phyloP scores from a whole-genome alignment of 106 monocot species.

The Dendrobium catenatum region DNA sequence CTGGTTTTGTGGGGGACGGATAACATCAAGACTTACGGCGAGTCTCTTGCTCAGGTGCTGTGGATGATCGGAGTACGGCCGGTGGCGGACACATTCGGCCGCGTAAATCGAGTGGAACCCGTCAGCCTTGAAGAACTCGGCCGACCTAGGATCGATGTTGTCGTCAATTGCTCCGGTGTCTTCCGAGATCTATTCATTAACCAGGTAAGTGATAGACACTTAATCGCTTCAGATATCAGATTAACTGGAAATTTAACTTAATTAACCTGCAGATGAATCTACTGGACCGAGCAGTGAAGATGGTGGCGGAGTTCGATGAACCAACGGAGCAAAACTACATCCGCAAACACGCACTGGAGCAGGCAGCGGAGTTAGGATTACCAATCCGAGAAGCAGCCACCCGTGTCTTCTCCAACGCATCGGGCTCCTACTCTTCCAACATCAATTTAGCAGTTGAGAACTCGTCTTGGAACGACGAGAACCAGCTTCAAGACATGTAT shows the following conservation, averaged over 20 bases:
- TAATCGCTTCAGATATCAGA: neutral
- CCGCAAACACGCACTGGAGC: conserved; percentile 53
- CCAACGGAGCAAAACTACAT: conserved; percentile 58
- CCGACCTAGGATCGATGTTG: conserved; percentile 56
- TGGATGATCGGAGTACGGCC: conserved; percentile 71
- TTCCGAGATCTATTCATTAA: conserved; percentile 81
- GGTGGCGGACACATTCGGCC: conserved; percentile 43
- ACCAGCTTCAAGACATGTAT: conserved; percentile 79
- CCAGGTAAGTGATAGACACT: conserved; percentile 24
- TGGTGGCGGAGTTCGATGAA: conserved; percentile 69
- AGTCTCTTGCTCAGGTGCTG: conserved; percentile 60
- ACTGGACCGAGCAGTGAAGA: conserved; percentile 67
- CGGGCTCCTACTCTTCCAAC: conserved; percentile 77
- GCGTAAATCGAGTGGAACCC: conserved; percentile 56
- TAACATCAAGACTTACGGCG: conserved; percentile 74
- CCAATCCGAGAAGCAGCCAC: conserved; percentile 57
- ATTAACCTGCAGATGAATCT: conserved; percentile 51
- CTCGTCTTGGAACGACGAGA: conserved; percentile 80
- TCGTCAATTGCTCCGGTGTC: conserved; percentile 77
- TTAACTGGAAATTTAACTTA: neutral
- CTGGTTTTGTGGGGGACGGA: conserved; percentile 79
- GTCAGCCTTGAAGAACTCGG: conserved; percentile 65
- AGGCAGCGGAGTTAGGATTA: conserved; percentile 44
- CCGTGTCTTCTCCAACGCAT: conserved; percentile 65
- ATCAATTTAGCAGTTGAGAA: conserved; percentile 70